A percentile compares a stretch with the other conserved stretches of the same genome.
Evolutionary conservation across 768 basidiomycete genomes (phyloP).

Genomic region (Calocera cornea): DNA sequence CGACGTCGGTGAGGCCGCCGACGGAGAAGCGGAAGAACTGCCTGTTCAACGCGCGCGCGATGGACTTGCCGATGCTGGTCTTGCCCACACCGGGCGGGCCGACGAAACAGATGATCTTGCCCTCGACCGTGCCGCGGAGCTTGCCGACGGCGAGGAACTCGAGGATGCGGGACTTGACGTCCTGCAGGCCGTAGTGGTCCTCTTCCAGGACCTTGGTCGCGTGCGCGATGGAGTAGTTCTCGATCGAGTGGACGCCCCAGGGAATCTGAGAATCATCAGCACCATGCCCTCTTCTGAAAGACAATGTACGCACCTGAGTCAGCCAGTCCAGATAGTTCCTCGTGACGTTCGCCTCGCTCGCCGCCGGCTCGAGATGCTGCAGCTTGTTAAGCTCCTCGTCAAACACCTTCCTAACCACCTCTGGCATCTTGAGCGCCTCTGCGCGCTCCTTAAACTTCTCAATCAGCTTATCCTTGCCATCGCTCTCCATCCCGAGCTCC

Average conservation of each 20-base stretch:
- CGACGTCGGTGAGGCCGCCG: constrained; percentile 91
- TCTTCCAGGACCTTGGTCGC: constrained; percentile 78
- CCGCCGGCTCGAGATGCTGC: constrained; percentile 75
- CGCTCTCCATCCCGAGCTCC: constrained; percentile 87
- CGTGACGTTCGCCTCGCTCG: constrained; percentile 86
- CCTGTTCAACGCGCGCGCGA: constrained; percentile 76
- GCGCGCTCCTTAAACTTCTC: constrained; percentile 87
- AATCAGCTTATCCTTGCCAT: constrained; percentile 87
- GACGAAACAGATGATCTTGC: constrained; percentile 93
- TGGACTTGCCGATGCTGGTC: constrained; percentile 90
- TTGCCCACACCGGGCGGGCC: constrained; percentile 98
- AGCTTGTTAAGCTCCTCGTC: constrained; percentile 92
- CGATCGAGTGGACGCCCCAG: constrained; percentile 88
- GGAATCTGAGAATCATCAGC: constrained; percentile 48
- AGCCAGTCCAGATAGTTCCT: constrained; percentile 91
- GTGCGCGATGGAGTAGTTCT: constrained; percentile 79
- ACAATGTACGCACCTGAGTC: constrained; percentile 41
- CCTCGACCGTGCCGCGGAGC: constrained; percentile 84
- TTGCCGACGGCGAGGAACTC: constrained; percentile 95
- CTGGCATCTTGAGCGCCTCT: constrained; percentile 71
- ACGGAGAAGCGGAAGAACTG: constrained; percentile 97
- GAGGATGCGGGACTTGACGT: constrained; percentile 85
- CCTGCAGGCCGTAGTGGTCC: constrained; percentile 85
- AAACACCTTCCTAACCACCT: constrained; percentile 79
- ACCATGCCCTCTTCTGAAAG: not conserved